phyloP scores from a whole-genome alignment of 2,329 filamentous ascomycete species.

The Penicillium rolfsii region DNA sequence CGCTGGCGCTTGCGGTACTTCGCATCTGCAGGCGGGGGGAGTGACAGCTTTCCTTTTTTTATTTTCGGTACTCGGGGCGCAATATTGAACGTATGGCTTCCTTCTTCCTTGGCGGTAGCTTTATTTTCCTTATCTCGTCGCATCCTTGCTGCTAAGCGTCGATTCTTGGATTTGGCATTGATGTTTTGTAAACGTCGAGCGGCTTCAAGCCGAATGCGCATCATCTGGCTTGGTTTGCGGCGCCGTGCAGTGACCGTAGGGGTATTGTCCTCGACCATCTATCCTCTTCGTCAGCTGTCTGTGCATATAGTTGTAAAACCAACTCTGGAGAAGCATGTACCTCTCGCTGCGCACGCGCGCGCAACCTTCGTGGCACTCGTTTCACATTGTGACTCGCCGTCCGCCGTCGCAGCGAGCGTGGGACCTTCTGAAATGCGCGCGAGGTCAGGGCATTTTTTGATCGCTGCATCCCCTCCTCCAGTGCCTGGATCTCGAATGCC shows the following conservation, averaged over 20 bases:
- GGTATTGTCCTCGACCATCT: slow-evolving; percentile 91
- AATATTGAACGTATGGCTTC: slow-evolving; percentile 39
- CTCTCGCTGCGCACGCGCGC: slow-evolving; percentile 68
- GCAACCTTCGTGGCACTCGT: slow-evolving; percentile 77
- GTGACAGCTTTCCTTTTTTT: slow-evolving; percentile 69
- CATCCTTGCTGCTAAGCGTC: slow-evolving; percentile 49
- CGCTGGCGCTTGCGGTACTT: slow-evolving; percentile 85
- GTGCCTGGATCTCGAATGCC: slow-evolving; percentile 83
- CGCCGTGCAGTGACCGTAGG: slow-evolving; percentile 69
- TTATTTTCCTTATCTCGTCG: slow-evolving; percentile 39
- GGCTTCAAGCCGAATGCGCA: slow-evolving; percentile 69
- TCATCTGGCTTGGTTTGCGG: slow-evolving; percentile 49
- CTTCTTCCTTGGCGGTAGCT: slow-evolving; percentile 28
- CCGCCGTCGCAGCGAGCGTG: slow-evolving; percentile 77
- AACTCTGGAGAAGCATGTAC: slow-evolving; percentile 34
- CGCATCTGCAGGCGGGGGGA: slow-evolving; percentile 62
- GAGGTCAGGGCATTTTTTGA: slow-evolving; percentile 67
- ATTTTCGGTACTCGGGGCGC: slow-evolving; percentile 63
- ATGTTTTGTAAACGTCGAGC: slow-evolving; percentile 71
- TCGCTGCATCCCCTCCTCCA: slow-evolving; percentile 79
- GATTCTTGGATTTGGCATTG: slow-evolving; percentile 50
- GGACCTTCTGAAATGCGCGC: slow-evolving; percentile 89
- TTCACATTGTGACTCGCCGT: slow-evolving; percentile 96
- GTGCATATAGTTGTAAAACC: not conserved
- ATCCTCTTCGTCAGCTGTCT: not conserved